Conservation (phyloP, 2,329 filamentous ascomycete genomes). For the Cladosporium sp. region DNA sequence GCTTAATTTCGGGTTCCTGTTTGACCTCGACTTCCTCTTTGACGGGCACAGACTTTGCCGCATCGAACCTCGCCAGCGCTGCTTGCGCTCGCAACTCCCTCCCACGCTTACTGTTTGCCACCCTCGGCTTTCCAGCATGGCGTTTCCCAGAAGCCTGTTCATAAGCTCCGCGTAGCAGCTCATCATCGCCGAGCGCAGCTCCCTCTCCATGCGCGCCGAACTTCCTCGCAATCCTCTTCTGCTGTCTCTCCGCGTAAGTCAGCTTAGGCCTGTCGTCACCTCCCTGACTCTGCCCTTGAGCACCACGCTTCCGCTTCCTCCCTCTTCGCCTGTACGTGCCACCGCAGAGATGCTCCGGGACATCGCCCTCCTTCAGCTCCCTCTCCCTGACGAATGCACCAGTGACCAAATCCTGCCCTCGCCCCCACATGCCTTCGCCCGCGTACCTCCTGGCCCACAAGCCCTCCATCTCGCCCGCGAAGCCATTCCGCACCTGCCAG, state of each 20-base stretch:
- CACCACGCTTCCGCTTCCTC: constrained; percentile 50
- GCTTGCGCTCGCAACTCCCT: constrained; percentile 73
- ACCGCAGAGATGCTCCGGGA: constrained; percentile 66
- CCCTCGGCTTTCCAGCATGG: constrained; percentile 62
- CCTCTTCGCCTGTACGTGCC: constrained; percentile 65
- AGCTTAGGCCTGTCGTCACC: constrained; percentile 42
- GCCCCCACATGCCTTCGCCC: constrained; percentile 80
- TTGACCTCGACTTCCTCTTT: constrained; percentile 33
- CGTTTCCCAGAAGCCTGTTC: constrained; percentile 57
- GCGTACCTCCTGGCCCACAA: constrained; percentile 69
- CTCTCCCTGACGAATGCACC: constrained; percentile 60
- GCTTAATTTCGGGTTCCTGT: constrained; percentile 52
- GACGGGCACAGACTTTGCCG: constrained; percentile 36
- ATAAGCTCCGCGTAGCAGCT: constrained; percentile 59
- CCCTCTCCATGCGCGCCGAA: constrained; percentile 82
- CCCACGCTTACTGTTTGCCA: constrained; percentile 70
- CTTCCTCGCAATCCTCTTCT: constrained; percentile 68
- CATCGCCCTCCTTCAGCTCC: constrained; percentile 47
- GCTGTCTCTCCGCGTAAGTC: constrained; percentile 68
- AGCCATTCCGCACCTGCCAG: constrained; percentile 73
- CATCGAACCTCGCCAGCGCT: constrained; percentile 68
- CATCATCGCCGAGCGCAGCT: constrained; percentile 64
- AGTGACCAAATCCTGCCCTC: constrained; percentile 59
- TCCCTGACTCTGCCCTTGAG: constrained; percentile 45
- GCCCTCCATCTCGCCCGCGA: constrained; percentile 64